Conservation (phyloP, 768 basidiomycete genomes). For the Suillus bovinus region DNA sequence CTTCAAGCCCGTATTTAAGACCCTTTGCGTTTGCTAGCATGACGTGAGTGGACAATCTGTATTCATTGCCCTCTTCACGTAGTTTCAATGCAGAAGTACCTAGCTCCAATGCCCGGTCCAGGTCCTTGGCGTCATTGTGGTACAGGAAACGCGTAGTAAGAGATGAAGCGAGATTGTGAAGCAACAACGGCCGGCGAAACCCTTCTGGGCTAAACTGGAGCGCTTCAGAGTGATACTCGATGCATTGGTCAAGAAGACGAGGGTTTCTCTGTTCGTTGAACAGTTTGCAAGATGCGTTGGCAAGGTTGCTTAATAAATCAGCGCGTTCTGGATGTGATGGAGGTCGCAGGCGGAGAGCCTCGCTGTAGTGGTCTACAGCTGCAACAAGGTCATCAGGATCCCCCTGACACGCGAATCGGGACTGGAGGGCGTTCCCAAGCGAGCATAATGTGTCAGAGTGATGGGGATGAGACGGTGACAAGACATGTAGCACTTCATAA, state of each 20-base stretch:
- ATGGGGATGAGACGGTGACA: conserved; percentile 3
- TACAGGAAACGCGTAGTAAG: conserved; percentile 18
- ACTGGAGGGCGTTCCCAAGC: conserved; percentile 19
- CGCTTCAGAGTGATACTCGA: conserved; percentile 28
- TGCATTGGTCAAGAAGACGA: conserved; percentile 26
- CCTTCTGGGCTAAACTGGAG: conserved; percentile 17
- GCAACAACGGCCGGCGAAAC: not conserved
- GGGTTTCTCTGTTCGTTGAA: conserved; percentile 24
- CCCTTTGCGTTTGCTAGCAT: not conserved
- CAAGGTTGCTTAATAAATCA: conserved; percentile 15
- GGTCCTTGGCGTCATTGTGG: conserved; percentile 20
- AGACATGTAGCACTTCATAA: conserved; percentile 6
- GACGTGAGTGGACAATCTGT: not conserved
- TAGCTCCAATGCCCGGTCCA: conserved; percentile 28
- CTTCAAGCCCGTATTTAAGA: not conserved
- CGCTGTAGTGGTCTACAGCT: conserved; percentile 3
- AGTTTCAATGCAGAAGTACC: conserved; percentile 18
- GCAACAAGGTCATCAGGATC: conserved; percentile 1
- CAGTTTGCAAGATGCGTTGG: conserved; percentile 21
- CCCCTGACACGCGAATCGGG: conserved; percentile 6
- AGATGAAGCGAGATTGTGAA: conserved; percentile 19
- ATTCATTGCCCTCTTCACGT: conserved; percentile 25
- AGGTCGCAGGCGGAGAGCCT: conserved; percentile 8
- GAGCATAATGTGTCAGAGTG: conserved; percentile 18
- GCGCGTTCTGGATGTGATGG: conserved; percentile 13